These are phyloP conservation scores for Apiotrichum porosum DNA, from an alignment of 1,284 basidiomycete genomes.

Conservation along the genomic window DNA sequence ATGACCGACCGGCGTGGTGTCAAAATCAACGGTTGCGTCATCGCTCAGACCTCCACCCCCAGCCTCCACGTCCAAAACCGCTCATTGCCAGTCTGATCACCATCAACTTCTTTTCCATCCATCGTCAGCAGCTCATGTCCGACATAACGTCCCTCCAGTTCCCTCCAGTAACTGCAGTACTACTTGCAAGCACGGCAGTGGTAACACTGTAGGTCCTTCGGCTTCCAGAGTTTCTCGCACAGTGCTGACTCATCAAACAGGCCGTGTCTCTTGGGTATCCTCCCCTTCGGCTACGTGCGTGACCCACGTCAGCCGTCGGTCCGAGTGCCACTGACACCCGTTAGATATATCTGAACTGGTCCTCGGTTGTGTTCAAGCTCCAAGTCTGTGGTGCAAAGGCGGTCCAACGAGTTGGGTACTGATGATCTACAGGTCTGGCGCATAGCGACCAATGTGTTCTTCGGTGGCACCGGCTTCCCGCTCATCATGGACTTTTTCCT, in stretches of 20 bases:
- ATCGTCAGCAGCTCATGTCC: too few relatives aligned
- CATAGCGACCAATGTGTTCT: constrained; percentile 41
- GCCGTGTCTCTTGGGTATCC: neutral
- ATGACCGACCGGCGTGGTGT: too few relatives aligned
- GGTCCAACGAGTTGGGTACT: too few relatives aligned
- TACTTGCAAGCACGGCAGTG: constrained; percentile 61
- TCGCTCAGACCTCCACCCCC: too few relatives aligned
- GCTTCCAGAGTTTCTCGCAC: neutral
- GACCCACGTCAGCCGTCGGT: neutral
- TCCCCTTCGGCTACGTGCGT: neutral
- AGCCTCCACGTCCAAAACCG: too few relatives aligned
- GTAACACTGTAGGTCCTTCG: constrained; percentile 54
- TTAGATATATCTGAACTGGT: neutral
- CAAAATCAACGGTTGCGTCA: too few relatives aligned
- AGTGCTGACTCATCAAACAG: constrained; percentile 8
- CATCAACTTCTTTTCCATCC: too few relatives aligned
- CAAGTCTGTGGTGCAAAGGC: too few relatives aligned
- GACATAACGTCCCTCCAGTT: neutral
- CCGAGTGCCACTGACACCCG: neutral
- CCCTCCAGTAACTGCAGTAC: constrained; percentile 18
- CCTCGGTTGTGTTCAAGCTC: neutral
- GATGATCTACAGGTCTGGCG: constrained; percentile 43
- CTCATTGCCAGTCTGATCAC: too few relatives aligned
- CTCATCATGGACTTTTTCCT: constrained; percentile 43
- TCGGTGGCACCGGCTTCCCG: constrained; percentile 40